A percentile compares a stretch with the other conserved stretches of the same genome.
phyloP scores from a whole-genome alignment of 768 basidiomycete genomes.

The Phallus indusiatus region DNA sequence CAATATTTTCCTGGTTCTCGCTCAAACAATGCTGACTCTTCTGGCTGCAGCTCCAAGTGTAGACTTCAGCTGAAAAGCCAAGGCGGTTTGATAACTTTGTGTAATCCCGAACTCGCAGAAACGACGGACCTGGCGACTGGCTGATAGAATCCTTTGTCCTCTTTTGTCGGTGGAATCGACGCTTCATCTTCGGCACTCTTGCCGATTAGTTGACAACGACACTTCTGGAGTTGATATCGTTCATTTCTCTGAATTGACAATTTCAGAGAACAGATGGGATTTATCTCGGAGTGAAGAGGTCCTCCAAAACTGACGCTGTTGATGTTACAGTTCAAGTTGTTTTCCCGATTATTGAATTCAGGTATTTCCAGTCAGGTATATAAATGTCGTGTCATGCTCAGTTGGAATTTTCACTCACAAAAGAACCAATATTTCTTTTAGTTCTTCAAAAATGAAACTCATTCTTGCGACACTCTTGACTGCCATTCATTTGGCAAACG shows the following conservation, averaged over 20 bases:
- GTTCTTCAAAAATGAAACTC: background rate
- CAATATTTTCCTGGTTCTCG: no score
- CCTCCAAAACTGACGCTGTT: background rate
- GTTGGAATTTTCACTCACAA: background rate
- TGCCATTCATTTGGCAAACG: background rate
- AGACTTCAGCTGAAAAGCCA: no score
- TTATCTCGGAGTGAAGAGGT: background rate
- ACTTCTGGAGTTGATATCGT: background rate
- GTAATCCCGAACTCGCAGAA: conserved; percentile 2
- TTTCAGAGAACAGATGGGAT: background rate
- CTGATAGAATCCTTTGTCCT: background rate
- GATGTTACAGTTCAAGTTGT: background rate
- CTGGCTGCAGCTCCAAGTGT: no score
- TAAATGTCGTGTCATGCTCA: background rate
- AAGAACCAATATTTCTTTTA: background rate
- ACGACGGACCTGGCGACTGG: background rate
- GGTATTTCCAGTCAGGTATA: background rate
- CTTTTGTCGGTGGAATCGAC: conserved; percentile 2
- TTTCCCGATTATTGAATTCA: background rate
- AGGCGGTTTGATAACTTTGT: no score
- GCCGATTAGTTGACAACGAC: background rate
- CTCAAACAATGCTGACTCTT: no score
- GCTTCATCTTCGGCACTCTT: conserved; percentile 1
- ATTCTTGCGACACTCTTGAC: background rate
- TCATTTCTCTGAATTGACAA: background rate